Evolutionary conservation across 1,139 yeast genomes (phyloP).

Genomic region (Candida pseudoviswanathii): DNA sequence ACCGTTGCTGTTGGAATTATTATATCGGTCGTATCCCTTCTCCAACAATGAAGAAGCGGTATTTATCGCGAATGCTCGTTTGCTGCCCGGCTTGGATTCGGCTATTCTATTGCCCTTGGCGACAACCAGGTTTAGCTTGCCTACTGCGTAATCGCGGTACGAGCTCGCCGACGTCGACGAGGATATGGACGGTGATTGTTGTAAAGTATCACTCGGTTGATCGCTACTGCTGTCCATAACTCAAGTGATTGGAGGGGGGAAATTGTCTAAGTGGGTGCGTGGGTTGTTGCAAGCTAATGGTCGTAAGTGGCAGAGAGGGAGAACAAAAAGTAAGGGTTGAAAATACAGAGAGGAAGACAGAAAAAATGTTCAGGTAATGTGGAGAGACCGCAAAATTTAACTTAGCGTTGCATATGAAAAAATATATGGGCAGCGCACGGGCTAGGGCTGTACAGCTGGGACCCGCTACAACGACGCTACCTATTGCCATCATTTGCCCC

Average conservation of each 20-base stretch:
- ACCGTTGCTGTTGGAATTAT: not conserved
- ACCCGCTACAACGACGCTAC: too few species aligned
- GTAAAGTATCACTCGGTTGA: constrained; percentile 2
- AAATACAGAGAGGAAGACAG: too few species aligned
- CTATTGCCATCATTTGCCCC: too few species aligned
- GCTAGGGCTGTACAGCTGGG: too few species aligned
- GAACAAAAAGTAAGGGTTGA: not conserved
- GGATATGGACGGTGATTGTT: constrained; percentile 6
- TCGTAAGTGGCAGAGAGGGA: not conserved
- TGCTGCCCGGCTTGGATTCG: constrained; percentile 35
- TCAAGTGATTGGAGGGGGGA: not conserved
- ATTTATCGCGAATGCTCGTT: constrained; percentile 56
- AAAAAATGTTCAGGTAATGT: not conserved
- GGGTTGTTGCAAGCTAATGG: not conserved
- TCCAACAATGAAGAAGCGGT: constrained; percentile 60
- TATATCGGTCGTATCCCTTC: constrained; percentile 47
- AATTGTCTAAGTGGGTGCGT: constrained; percentile 3
- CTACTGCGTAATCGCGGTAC: constrained; percentile 15
- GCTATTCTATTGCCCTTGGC: constrained; percentile 25
- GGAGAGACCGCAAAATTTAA: not conserved
- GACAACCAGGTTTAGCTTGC: constrained; percentile 18
- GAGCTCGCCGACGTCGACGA: constrained; percentile 9
- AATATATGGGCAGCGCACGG: not conserved
- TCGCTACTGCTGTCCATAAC: constrained; percentile 1
- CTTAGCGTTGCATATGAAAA: constrained; percentile 2